These are phyloP conservation scores for Rhodamnia rubescens DNA, from an alignment of 345 rosid species.

Conservation along the genomic window DNA sequence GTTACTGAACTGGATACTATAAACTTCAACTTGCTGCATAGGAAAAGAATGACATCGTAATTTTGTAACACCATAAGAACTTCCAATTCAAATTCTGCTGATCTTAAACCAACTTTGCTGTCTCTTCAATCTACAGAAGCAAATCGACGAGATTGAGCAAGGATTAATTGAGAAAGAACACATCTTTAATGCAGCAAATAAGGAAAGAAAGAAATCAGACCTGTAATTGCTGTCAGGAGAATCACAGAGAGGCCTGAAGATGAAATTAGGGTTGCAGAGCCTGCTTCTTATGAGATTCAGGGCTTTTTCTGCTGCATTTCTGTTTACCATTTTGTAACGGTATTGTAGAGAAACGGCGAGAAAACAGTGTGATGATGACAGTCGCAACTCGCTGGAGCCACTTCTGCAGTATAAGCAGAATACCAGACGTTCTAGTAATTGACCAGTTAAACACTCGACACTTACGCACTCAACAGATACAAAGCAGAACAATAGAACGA, in stretches of 20 bases:
- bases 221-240: slow-evolving; percentile 76
- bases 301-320: slow-evolving; percentile 28
- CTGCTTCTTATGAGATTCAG: slow-evolving; percentile 49
- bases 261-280: slow-evolving; percentile 51
- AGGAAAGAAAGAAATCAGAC: slow-evolving; percentile 17
- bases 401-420: background rate
- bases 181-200: background rate
- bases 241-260: slow-evolving; percentile 47
- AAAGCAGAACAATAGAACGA: background rate
- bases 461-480: background rate
- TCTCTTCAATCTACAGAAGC: background rate
- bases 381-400: background rate
- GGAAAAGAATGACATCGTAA: background rate
- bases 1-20: slow-evolving; percentile 59
- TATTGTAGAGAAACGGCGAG: slow-evolving; percentile 1
- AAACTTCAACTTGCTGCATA: slow-evolving; percentile 66
- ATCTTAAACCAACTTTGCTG: background rate
- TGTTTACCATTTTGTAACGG: slow-evolving; percentile 18
- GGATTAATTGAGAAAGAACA: background rate
- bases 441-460: too few relatives aligned
- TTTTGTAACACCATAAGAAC: background rate
- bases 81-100: background rate
- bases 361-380: slow-evolving; percentile 1
- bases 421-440: background rate
- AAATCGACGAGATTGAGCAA: background rate